These are phyloP conservation scores for Parsonsia alboflavescens DNA, from an alignment of 257 asterid species.

Conservation along the genomic window DNA sequence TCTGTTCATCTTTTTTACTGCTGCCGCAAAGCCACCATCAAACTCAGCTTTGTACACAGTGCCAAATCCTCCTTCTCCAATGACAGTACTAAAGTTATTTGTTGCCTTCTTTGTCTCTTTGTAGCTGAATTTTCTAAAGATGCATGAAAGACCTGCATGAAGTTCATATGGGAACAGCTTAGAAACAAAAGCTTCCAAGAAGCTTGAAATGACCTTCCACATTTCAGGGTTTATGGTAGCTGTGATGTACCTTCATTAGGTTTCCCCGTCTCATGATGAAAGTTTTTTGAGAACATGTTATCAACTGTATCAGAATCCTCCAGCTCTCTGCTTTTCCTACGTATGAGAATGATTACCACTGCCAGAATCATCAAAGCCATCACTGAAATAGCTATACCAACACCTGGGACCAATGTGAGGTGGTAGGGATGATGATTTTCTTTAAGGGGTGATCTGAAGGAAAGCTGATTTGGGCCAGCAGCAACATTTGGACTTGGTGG, in stretches of 20 bases:
- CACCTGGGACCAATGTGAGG: slow-evolving; percentile 51
- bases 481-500: slow-evolving; percentile 58
- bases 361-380: slow-evolving; percentile 49
- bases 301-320: slow-evolving; percentile 39
- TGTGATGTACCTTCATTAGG: slow-evolving; percentile 57
- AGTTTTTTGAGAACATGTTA: slow-evolving; percentile 37
- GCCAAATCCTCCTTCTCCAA: slow-evolving; percentile 97
- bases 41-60: slow-evolving; percentile 80
- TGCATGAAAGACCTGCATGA: slow-evolving; percentile 59
- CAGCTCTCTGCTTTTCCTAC: slow-evolving; percentile 59
- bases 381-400: slow-evolving; percentile 64
- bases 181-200: slow-evolving; percentile 8
- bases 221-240: slow-evolving; percentile 12
- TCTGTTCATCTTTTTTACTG: slow-evolving; percentile 88
- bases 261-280: slow-evolving; percentile 47
- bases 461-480: slow-evolving; percentile 57
- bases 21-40: slow-evolving; percentile 56
- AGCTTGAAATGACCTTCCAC: background rate
- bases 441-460: slow-evolving; percentile 32
- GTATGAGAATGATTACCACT: slow-evolving; percentile 54
- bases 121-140: slow-evolving; percentile 84
- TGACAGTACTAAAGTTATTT: slow-evolving; percentile 55
- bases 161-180: slow-evolving; percentile 18
- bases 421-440: slow-evolving; percentile 48
- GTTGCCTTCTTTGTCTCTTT: slow-evolving; percentile 88